phyloP scores from a whole-genome alignment of 495 filamentous ascomycete species.

The Penicillium canariense region DNA sequence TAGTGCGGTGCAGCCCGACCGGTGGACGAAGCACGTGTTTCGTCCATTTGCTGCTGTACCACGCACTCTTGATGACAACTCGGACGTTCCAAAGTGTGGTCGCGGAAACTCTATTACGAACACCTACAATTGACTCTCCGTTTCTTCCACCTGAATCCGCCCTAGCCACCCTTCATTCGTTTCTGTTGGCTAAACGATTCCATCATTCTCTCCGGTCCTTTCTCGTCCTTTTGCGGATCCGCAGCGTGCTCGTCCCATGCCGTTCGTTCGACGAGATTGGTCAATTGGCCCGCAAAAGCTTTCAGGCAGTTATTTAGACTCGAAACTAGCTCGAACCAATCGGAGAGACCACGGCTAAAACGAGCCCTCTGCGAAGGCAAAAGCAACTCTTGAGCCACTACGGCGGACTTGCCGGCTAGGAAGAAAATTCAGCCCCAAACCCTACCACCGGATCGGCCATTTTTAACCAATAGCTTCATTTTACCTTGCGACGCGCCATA shows the following conservation, averaged over 20 bases:
- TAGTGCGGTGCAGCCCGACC: conserved; percentile 10
- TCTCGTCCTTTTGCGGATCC: background rate
- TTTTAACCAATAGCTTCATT: background rate
- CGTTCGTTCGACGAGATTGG: background rate
- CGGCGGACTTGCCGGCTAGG: too few species aligned
- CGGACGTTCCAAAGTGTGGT: too few species aligned
- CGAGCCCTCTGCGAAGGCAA: background rate
- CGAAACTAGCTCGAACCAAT: conserved; percentile 12
- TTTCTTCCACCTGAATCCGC: too few species aligned
- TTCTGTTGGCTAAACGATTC: background rate
- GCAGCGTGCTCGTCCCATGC: background rate
- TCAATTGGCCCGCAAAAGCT: background rate
- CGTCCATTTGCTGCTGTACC: conserved; percentile 6
- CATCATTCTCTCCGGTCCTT: background rate
- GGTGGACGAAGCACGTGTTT: conserved; percentile 11
- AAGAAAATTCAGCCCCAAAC: background rate
- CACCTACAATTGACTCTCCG: too few species aligned
- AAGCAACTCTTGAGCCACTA: too few species aligned
- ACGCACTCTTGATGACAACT: too few species aligned
- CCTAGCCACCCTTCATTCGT: too few species aligned
- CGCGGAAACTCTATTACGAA: too few species aligned
- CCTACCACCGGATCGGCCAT: background rate
- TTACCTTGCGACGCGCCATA: background rate
- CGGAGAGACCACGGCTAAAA: conserved; percentile 6
- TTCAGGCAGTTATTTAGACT: conserved; percentile 8